These are phyloP conservation scores for Lipomyces yamanashiensis DNA, from an alignment of 805 yeast species.

Conservation along the genomic window DNA sequence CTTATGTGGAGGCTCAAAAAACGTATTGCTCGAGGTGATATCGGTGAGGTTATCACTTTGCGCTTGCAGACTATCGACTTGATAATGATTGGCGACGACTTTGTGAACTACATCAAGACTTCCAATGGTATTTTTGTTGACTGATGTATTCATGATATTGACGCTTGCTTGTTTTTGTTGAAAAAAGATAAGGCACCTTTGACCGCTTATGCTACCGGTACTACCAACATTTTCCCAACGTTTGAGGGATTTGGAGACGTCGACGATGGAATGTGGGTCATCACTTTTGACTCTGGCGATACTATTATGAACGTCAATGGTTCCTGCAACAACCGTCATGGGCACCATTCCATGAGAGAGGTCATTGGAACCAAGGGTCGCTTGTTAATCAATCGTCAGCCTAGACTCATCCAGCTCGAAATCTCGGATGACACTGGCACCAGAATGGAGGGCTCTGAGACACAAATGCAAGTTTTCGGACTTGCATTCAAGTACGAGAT, in stretches of 20 bases:
- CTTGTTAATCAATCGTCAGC: conserved; percentile 34
- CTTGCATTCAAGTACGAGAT: conserved; percentile 31
- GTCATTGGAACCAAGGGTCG: conserved; percentile 39
- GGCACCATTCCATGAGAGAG: conserved; percentile 38
- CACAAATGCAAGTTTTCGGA: conserved; percentile 27
- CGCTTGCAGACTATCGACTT: conserved; percentile 38
- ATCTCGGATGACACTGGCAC: conserved; percentile 33
- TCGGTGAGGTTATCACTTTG: conserved; percentile 33
- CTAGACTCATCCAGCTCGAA: conserved; percentile 24
- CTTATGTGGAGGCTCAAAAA: conserved; percentile 31
- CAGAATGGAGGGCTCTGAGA: conserved; percentile 22
- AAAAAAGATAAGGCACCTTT: conserved; percentile 34
- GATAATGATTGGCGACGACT: conserved; percentile 23
- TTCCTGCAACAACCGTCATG: conserved; percentile 37
- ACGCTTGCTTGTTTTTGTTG: conserved; percentile 32
- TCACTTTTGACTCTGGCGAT: conserved; percentile 33
- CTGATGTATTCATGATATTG: conserved; percentile 39
- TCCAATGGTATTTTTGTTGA: conserved; percentile 42
- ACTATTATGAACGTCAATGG: conserved; percentile 32
- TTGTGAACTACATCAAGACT: conserved; percentile 34
- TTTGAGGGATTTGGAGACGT: conserved; percentile 38
- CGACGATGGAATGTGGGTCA: conserved; percentile 38
- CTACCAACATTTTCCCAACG: conserved; percentile 35
- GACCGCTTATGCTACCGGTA: conserved; percentile 36
- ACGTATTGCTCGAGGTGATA: conserved; percentile 32